Evolutionary conservation across 2,329 filamentous ascomycete species (phyloP).

Genomic region (Akanthomyces lecanii): DNA sequence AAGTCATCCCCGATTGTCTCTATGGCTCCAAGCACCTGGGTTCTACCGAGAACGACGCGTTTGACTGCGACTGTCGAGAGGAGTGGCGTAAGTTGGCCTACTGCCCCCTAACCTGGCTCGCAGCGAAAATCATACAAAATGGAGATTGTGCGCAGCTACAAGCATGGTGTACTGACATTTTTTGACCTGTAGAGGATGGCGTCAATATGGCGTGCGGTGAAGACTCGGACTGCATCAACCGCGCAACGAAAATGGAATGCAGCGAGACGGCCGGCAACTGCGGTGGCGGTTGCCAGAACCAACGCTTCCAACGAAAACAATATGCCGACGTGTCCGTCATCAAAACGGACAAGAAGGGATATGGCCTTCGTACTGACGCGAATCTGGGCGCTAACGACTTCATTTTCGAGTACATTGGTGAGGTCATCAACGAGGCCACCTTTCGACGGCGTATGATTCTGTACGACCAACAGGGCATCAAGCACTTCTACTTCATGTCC

Average conservation of each 20-base stretch:
- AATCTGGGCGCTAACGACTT: constrained; percentile 81
- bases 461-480: constrained; percentile 94
- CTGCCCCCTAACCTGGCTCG: neutral
- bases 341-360: constrained; percentile 97
- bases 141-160: constrained; percentile 19
- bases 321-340: constrained; percentile 92
- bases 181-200: constrained; percentile 46
- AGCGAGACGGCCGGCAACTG: constrained; percentile 74
- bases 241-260: constrained; percentile 97
- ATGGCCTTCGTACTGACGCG: constrained; percentile 77
- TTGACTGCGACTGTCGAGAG: constrained; percentile 93
- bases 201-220: constrained; percentile 86
- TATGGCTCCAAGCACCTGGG: constrained; percentile 92
- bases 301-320: constrained; percentile 85
- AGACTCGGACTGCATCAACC: constrained; percentile 97
- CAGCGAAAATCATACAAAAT: neutral
- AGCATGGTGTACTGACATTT: constrained; percentile 19
- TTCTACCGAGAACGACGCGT: constrained; percentile 79
- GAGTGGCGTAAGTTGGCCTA: constrained; percentile 76
- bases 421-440: constrained; percentile 89
- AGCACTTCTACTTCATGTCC: constrained; percentile 99
- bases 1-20: constrained; percentile 76
- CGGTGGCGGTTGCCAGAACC: constrained; percentile 83
- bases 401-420: constrained; percentile 96
- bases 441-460: constrained; percentile 88